Conservation (phyloP, 129 eudicot genomes). For the Escallonia herrerae region DNA sequence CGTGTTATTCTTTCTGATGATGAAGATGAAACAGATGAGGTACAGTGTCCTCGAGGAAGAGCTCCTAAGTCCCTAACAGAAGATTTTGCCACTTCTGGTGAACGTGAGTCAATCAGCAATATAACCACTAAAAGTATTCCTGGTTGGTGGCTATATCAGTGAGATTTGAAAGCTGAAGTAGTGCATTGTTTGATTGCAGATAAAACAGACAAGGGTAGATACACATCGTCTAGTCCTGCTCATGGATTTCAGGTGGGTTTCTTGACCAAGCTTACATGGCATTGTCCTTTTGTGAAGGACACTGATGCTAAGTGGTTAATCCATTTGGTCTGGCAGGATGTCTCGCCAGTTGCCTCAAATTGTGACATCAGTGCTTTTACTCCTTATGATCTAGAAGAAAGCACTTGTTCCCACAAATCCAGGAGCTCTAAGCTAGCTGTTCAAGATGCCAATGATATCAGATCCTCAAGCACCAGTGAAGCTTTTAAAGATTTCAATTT, state of each 20-base stretch:
- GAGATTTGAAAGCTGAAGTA: conserved; percentile 6
- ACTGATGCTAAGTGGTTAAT: conserved; percentile 8
- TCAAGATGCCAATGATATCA: conserved; percentile 23
- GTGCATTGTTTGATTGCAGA: conserved; percentile 40
- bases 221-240: conserved; percentile 17
- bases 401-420: conserved; percentile 50
- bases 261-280: background rate
- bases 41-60: conserved; percentile 22
- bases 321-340: conserved; percentile 40
- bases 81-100: conserved; percentile 70
- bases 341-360: conserved; percentile 41
- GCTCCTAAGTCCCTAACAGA: conserved; percentile 26
- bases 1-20: conserved; percentile 78
- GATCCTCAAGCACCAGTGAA: conserved; percentile 29
- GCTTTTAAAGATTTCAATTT: conserved; percentile 20
- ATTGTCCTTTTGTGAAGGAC: background rate
- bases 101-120: conserved; percentile 35
- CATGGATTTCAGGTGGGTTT: conserved; percentile 43
- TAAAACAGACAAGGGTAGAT: conserved; percentile 47
- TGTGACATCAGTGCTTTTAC: conserved; percentile 34
- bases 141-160: background rate
- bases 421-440: conserved; percentile 25
- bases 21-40: conserved; percentile 58
- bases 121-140: background rate
- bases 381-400: conserved; percentile 52